A percentile compares a stretch with the other conserved stretches of the same genome.
phyloP scores from a whole-genome alignment of 768 basidiomycete species.

The Sarcodon aspratus region DNA sequence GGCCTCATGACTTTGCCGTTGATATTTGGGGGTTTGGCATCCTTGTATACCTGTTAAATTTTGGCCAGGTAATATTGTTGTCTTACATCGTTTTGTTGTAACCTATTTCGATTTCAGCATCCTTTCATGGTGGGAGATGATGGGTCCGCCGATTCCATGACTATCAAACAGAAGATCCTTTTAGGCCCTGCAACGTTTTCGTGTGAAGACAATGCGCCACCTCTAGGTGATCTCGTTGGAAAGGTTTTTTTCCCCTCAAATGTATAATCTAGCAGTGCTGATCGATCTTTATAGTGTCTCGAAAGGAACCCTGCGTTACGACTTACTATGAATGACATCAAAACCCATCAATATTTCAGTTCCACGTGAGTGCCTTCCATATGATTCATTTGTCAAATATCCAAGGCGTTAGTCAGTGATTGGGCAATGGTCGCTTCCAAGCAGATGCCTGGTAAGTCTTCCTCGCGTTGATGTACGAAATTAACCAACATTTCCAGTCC shows the following conservation, averaged over 20 bases:
- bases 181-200: background rate
- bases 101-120: background rate
- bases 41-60: conserved; percentile 9
- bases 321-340: background rate
- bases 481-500: background rate
- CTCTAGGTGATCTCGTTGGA: background rate
- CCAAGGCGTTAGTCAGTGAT: background rate
- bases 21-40: conserved; percentile 55
- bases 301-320: background rate
- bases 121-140: background rate
- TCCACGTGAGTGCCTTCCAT: background rate
- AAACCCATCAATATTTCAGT: background rate
- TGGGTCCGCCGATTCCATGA: background rate
- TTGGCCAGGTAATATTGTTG: background rate
- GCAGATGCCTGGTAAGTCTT: background rate
- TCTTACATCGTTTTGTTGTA: background rate
- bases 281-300: background rate
- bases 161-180: background rate
- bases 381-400: background rate
- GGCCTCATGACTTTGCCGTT: conserved; percentile 38
- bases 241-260: background rate
- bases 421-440: background rate
- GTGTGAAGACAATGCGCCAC: background rate
- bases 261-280: background rate
- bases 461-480: background rate